Evolutionary conservation across 2,329 filamentous ascomycete species (phyloP), one percentile per base, ranked within the genome.

Genomic region (Cercospora sp.): DNA sequence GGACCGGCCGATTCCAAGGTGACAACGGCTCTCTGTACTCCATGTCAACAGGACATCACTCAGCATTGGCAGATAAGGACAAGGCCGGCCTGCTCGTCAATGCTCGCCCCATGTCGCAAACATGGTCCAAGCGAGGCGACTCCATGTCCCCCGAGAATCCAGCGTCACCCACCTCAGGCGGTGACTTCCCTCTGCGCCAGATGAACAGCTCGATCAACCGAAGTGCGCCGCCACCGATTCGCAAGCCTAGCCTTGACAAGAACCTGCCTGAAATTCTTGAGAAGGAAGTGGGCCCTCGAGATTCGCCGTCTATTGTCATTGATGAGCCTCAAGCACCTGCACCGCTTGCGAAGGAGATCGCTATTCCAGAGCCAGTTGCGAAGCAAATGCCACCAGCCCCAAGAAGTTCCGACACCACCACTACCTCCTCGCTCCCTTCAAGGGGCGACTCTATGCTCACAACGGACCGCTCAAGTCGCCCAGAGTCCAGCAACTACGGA

Each of bases 101-200:
- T 74, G 87, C 87, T 13, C 84, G 86, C 72, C 79, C 82, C 28
- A 88, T 88, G 83, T 87, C 87, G 9, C 82, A 82, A 9, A 86
- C 85, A 3, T 79, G 81, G 57, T 83, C 84, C n/a, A 74, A 69
- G 59, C 73, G 75, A 28, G 77, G 78, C 69, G 79, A 80, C 60
- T 79, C 81, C 1, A 72, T 66, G 63, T 72, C 71, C 31, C 69
- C 75, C 31, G 60, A 64, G 7, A 64, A 69, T 9, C 12, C 55
- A n/a, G 55, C 55, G 20, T 59, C 55, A 18, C 42, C 65, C n/a
- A 62, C 59, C 10, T 58, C 71, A 10, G 33, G 68, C 16, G 61
- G 42, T 28, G 69, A 72, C 3, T 69, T 72, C 20, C 67, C 71
- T 7, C 64, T 63, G 1, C 75, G 73, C 31, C 73, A 73, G 55